Evolutionary conservation across 768 basidiomycete genomes (phyloP).

Genomic region (Lentinula sp.): DNA sequence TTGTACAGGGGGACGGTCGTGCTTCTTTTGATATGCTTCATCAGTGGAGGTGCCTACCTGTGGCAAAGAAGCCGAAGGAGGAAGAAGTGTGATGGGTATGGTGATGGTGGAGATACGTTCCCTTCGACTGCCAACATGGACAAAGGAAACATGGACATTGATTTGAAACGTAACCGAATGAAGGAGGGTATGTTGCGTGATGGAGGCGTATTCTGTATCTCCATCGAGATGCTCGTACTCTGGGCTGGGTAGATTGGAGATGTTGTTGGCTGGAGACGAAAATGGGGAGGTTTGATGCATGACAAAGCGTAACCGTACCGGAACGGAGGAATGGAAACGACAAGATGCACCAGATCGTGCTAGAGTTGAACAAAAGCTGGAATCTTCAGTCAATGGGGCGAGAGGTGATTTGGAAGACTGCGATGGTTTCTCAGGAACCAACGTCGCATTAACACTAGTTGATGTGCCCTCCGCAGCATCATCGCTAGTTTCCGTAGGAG

Average conservation of each 20-base stretch:
- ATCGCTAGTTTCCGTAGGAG: constrained; percentile 19
- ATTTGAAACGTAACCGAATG: constrained; percentile 80
- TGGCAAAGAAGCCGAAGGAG: constrained; percentile 73
- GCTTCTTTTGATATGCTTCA: constrained; percentile 81
- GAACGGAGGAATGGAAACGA: constrained; percentile 73
- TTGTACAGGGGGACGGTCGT: constrained; percentile 69
- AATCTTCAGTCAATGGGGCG: constrained; percentile 32
- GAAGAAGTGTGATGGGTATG: constrained; percentile 67
- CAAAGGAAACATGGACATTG: constrained; percentile 69
- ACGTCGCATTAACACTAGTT: constrained; percentile 25
- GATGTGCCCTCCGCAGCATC: background rate
- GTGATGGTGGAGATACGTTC: constrained; percentile 59
- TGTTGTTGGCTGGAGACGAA: constrained; percentile 41
- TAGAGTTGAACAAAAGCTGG: constrained; percentile 49
- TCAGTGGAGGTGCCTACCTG: constrained; percentile 70
- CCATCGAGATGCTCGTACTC: constrained; percentile 44
- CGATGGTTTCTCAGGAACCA: constrained; percentile 20
- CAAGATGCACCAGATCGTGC: constrained; percentile 89
- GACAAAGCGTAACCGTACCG: constrained; percentile 75
- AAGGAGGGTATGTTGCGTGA: constrained; percentile 76
- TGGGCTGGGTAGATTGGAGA: constrained; percentile 33
- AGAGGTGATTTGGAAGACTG: constrained; percentile 32
- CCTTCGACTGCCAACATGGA: constrained; percentile 60
- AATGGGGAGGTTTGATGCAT: constrained; percentile 58
- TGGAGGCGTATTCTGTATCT: constrained; percentile 64